Base-by-base conservation (phyloP, 2,329 filamentous ascomycete genomes). In the Calonectria pseudoreteaudii region DNA sequence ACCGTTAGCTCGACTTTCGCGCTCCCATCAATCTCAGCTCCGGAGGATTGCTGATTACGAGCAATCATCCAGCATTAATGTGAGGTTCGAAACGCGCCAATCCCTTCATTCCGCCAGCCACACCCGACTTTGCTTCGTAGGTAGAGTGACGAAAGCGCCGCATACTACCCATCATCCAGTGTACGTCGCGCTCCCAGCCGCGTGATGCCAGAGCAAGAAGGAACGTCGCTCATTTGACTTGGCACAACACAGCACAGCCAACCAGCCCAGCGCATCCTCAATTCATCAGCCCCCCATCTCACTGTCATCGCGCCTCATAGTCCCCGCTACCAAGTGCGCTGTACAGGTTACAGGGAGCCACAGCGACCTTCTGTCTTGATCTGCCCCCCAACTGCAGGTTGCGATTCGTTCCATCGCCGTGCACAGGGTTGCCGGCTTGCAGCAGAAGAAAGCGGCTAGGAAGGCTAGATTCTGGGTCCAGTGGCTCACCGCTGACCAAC, bases 381-480 rank as follows among this genome's bases (percentile, higher is more conserved):
- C 28, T 38, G 8, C 66, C 34, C 30, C 36, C 23, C 68, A 41
- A 41, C 44, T 30, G 34, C 47, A 34, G 56, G 26, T 53, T 41
- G 58, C 68, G 30, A 70, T 65, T 70, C 68, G 56, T 50, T 36
- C 50, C 53, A n/a, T 53, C 53, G 49, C 34, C 36, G 28, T 49
- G 38, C 53, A 34, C 53, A 58, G 66, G 52, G 38, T 64, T 58
- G 50, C 50, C 16, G 34, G 47, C 68, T 64, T 65, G 68, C 68
- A 70, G 68, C 68, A 65, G 30, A 23, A 60, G 49, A 44, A 60
- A 65, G 68, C 68, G 23, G 68, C 68, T 70, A 70, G 68, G 56
- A 70, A 41, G 56, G 34, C 58, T 70, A 70, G 68, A 65, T 70
- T 38, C 68, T 70, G 68, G 68, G 68, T 65, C 68, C 68, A 65